Conservation (phyloP, 2,329 filamentous ascomycete species). For the Lachnellula hyalina region DNA sequence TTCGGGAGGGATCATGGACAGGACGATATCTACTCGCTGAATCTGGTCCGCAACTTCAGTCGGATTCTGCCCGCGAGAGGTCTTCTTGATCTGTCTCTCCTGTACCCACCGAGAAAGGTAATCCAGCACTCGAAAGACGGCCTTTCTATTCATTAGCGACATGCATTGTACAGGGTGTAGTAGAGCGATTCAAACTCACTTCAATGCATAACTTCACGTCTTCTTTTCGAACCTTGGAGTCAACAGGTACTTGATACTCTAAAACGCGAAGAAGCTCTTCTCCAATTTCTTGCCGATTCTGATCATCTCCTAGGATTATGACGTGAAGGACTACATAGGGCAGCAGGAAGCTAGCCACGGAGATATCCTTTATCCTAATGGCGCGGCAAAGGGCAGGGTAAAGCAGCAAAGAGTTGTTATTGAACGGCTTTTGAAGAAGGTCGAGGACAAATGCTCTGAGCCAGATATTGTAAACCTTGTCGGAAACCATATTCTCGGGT, state of each 20-base stretch:
- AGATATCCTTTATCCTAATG: constrained; percentile 78
- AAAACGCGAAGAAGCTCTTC: constrained; percentile 71
- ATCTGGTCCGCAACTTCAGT: constrained; percentile 43
- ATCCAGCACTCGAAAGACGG: constrained; percentile 84
- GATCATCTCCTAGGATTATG: constrained; percentile 63
- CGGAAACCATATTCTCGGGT: constrained; percentile 43
- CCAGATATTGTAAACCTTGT: constrained; percentile 73
- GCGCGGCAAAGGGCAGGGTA: constrained; percentile 79
- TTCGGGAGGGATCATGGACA: constrained; percentile 64
- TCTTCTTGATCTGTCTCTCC: constrained; percentile 41
- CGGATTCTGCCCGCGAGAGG: constrained; percentile 22
- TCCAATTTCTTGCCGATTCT: constrained; percentile 61
- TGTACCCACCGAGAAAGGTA: constrained; percentile 90
- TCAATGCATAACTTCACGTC: constrained; percentile 82
- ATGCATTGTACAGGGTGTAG: neutral
- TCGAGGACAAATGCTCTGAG: constrained; percentile 75
- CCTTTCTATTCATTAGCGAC: constrained; percentile 45
- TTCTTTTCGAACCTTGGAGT: constrained; percentile 60
- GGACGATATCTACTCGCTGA: constrained; percentile 63
- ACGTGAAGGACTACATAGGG: constrained; percentile 84
- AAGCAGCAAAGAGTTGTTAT: constrained; percentile 66
- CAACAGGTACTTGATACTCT: constrained; percentile 46
- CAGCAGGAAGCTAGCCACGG: constrained; percentile 80
- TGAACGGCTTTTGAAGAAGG: constrained; percentile 72
- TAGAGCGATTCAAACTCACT: constrained; percentile 42